A percentile compares a stretch with the other conserved stretches of the same genome.
Conservation (phyloP, 108 stramenopile species). For the Parmales sp. region DNA sequence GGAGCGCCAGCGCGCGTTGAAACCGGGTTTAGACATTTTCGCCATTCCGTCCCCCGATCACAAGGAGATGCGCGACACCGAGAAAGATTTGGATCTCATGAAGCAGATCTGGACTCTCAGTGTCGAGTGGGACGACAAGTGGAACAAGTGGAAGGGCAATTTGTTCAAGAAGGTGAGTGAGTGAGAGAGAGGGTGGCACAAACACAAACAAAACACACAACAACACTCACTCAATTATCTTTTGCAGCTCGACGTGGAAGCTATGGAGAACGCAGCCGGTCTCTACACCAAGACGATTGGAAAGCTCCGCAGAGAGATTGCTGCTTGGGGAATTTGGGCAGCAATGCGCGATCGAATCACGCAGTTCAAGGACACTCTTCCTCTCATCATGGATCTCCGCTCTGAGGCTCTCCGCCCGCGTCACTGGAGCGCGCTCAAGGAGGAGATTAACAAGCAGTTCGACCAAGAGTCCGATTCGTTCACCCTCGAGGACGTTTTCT, state of each 20-base stretch:
- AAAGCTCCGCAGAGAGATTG: slow-evolving; percentile 45
- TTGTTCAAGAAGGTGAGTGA: slow-evolving; percentile 17
- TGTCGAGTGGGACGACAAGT: slow-evolving; percentile 35
- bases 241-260: slow-evolving; percentile 39
- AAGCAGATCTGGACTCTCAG: slow-evolving; percentile 38
- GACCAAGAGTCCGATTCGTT: slow-evolving; percentile 34
- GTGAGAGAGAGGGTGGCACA: neutral
- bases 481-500: slow-evolving; percentile 44
- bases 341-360: slow-evolving; percentile 31
- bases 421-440: slow-evolving; percentile 41
- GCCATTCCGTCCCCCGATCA: slow-evolving; percentile 38
- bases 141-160: slow-evolving; percentile 46
- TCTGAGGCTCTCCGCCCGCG: slow-evolving; percentile 41
- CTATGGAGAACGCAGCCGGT: slow-evolving; percentile 37
- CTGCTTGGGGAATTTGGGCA: slow-evolving; percentile 29
- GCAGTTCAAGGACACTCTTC: slow-evolving; percentile 48
- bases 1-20: slow-evolving; percentile 22
- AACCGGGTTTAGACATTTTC: slow-evolving; percentile 46
- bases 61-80: slow-evolving; percentile 40
- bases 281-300: slow-evolving; percentile 36
- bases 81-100: slow-evolving; percentile 37
- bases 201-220: neutral
- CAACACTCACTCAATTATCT: neutral
- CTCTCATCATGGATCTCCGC: slow-evolving; percentile 49
- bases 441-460: slow-evolving; percentile 30